phyloP scores from a whole-genome alignment of 2,329 filamentous ascomycete species.

The Colletotrichum sp. region DNA sequence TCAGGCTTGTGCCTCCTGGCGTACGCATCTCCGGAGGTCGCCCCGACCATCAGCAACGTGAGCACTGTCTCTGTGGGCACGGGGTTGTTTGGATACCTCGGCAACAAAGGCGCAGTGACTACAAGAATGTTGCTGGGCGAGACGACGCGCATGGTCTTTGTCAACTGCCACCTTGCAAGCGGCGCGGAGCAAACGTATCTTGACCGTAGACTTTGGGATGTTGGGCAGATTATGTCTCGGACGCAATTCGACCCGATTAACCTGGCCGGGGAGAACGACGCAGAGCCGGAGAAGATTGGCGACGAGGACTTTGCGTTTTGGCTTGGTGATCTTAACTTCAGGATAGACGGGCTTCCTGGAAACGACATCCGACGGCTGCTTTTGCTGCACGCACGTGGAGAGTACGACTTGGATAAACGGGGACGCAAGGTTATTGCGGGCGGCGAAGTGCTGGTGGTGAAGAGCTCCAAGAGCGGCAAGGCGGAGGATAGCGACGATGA shows the following conservation, averaged over 20 bases:
- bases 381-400: conserved; percentile 80
- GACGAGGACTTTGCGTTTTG: conserved; percentile 95
- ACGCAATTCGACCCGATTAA: conserved; percentile 79
- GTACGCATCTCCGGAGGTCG: conserved; percentile 81
- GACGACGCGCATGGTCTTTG: conserved; percentile 85
- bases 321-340: conserved; percentile 96
- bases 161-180: conserved; percentile 91
- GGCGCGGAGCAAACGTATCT: conserved; percentile 79
- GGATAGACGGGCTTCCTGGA: conserved; percentile 85
- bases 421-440: conserved; percentile 46
- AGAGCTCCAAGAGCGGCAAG: conserved; percentile 24
- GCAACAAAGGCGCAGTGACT: conserved; percentile 91
- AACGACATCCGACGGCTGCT: conserved; percentile 88
- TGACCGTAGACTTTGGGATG: conserved; percentile 90
- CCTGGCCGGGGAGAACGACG: conserved; percentile 67
- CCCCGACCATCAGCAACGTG: conserved; percentile 77
- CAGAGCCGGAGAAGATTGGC: conserved; percentile 75
- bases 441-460: conserved; percentile 36
- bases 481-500: conserved; percentile 52
- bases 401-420: conserved; percentile 66
- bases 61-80: conserved; percentile 87
- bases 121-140: conserved; percentile 86
- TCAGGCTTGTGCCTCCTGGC: conserved; percentile 84
- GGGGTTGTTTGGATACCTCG: conserved; percentile 89
- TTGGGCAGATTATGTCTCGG: conserved; percentile 75